These are phyloP conservation scores for Phytophthora palmivora DNA, from an alignment of 352 stramenopile species.

Conservation along the genomic window DNA sequence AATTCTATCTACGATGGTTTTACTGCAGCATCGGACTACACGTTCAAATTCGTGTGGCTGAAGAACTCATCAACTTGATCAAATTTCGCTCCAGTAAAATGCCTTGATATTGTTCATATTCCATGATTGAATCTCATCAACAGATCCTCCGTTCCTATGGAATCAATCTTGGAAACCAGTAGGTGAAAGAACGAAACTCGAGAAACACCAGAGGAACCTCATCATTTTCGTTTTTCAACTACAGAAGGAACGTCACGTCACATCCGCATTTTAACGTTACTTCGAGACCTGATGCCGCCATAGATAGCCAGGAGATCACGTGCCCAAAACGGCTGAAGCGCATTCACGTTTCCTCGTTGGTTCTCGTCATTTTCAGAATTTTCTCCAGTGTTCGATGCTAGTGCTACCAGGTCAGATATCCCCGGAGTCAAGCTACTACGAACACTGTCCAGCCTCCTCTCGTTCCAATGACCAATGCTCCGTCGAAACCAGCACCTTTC, in stretches of 20 bases:
- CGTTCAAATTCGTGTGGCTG: conserved; percentile 41
- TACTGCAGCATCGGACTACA: conserved; percentile 36
- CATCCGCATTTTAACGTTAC: neutral
- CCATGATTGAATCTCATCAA: too few species aligned
- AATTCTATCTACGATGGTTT: neutral
- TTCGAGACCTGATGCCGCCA: conserved; percentile 8
- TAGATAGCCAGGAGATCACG: conserved; percentile 10
- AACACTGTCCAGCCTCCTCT: conserved; percentile 12
- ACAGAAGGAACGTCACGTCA: neutral
- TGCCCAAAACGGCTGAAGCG: neutral
- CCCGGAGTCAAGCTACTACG: conserved; percentile 1
- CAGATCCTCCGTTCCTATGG: too few species aligned
- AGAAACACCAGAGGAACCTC: neutral
- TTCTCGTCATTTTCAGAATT: neutral
- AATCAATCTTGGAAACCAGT: too few species aligned
- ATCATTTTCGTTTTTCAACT: neutral
- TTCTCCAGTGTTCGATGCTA: neutral
- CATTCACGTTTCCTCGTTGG: neutral
- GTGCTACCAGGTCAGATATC: neutral
- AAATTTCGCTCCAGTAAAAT: too few species aligned
- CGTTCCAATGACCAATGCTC: conserved; percentile 13
- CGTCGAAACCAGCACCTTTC: conserved; percentile 1
- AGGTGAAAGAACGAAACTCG: too few species aligned
- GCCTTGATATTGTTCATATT: neutral
- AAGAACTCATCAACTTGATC: conserved; percentile 8